Conservation (phyloP, 371 early-diverging fungal genomes). For the Amoeboaphelidium protococcarum region DNA sequence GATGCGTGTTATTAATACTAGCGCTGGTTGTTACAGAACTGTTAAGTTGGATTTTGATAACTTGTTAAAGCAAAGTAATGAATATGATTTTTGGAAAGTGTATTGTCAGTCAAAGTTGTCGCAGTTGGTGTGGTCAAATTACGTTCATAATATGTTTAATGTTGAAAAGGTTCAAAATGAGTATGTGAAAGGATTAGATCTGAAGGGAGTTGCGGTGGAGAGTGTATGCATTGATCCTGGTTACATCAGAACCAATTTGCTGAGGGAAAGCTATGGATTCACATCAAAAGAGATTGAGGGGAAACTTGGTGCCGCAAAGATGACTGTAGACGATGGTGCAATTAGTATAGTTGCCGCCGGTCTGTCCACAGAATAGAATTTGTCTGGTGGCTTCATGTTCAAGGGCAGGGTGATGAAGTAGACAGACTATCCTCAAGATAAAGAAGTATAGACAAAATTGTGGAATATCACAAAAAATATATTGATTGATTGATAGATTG, state of each 20-base stretch:
- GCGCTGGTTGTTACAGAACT: neutral
- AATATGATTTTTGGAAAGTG: neutral
- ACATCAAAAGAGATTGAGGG: neutral
- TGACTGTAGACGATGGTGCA: neutral
- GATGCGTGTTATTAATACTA: neutral
- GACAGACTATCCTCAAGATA: neutral
- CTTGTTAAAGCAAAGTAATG: neutral
- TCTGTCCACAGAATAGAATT: neutral
- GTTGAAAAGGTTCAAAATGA: neutral
- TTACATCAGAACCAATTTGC: neutral
- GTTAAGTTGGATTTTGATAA: neutral
- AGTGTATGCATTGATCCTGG: neutral
- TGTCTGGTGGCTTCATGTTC: neutral
- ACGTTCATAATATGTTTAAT: neutral
- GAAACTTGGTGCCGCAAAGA: neutral
- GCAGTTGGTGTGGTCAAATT: neutral
- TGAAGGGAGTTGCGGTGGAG: neutral
- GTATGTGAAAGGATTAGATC: neutral
- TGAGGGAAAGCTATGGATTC: neutral
- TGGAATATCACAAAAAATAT: neutral
- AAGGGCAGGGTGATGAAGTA: neutral
- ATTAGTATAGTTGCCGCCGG: neutral
- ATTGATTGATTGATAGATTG: too few relatives aligned
- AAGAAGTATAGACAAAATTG: neutral
- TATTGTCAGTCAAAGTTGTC: neutral